Evolutionary conservation across 441 rosid species (phyloP).

Genomic region (Sinapis alba): DNA sequence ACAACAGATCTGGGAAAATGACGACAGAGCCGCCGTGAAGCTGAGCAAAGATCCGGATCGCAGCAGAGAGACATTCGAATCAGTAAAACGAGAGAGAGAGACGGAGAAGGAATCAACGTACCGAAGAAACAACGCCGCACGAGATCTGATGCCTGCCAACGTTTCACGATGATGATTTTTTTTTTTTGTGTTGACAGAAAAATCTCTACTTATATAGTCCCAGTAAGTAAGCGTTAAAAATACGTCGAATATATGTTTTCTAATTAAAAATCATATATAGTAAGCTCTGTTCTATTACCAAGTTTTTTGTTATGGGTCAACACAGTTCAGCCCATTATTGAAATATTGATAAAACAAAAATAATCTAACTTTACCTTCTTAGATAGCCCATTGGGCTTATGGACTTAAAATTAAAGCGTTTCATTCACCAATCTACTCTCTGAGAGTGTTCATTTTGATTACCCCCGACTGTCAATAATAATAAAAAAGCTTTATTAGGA

Average conservation of each 20-base stretch:
- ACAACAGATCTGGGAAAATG: constrained; percentile 35
- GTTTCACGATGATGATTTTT: constrained; percentile 9
- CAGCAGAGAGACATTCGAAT: constrained; percentile 6
- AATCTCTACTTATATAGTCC: constrained; percentile 13
- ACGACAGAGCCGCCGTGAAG: background rate
- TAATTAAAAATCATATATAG: too few species aligned
- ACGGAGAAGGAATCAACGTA: too few species aligned
- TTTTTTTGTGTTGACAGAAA: background rate
- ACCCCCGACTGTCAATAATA: background rate
- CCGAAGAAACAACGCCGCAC: too few species aligned
- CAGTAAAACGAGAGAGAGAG: background rate
- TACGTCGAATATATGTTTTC: constrained; percentile 34
- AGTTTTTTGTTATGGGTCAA: background rate
- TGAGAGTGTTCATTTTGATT: background rate
- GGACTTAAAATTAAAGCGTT: constrained; percentile 29
- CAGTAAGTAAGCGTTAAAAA: constrained; percentile 37
- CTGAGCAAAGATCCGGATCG: constrained; percentile 29
- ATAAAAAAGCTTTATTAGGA: background rate
- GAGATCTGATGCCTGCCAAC: background rate
- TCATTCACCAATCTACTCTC: background rate
- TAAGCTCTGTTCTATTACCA: too few species aligned
- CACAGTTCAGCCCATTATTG: constrained; percentile 13
- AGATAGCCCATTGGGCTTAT: constrained; percentile 40
- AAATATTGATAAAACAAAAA: background rate
- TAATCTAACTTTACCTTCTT: background rate